Evolutionary conservation across 805 yeast genomes (phyloP).

Genomic region (Wickerhamiella qilinensis): DNA sequence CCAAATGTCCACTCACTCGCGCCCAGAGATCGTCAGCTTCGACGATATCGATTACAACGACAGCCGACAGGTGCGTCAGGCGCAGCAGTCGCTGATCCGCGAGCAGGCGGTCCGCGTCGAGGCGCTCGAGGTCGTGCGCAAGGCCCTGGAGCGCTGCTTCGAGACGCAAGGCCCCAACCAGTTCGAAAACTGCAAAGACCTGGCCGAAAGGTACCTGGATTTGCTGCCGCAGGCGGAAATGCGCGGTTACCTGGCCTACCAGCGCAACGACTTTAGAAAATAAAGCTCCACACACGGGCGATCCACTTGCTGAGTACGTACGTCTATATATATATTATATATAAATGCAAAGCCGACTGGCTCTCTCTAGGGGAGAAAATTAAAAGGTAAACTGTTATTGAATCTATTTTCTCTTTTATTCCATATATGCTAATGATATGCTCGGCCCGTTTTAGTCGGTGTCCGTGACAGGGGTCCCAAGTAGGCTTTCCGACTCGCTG

Average conservation of each 20-base stretch:
- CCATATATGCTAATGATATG: no score
- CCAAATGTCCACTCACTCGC: no score
- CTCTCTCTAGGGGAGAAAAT: no score
- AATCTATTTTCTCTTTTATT: no score
- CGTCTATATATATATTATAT: no score
- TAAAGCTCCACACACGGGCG: constrained; percentile 17
- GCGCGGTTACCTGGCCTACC: constrained; percentile 69
- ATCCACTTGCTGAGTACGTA: not conserved
- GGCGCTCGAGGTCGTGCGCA: constrained; percentile 51
- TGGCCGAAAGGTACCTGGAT: constrained; percentile 52
- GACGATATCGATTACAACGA: constrained; percentile 68
- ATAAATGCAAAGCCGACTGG: no score
- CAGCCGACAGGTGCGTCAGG: constrained; percentile 42
- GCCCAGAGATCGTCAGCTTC: constrained; percentile 60
- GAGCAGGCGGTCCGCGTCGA: constrained; percentile 65
- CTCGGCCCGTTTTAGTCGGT: no score
- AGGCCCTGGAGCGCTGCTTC: constrained; percentile 60
- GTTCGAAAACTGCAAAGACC: constrained; percentile 63
- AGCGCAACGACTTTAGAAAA: constrained; percentile 74
- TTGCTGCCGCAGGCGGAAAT: constrained; percentile 55
- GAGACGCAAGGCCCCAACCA: constrained; percentile 47
- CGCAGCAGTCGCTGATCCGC: constrained; percentile 63
- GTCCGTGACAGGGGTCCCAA: no score
- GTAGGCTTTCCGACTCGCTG: no score
- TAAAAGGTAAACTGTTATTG: no score